Evolutionary conservation across 1,139 yeast genomes (phyloP).

Genomic region (Yamadazyma trypodendri): DNA sequence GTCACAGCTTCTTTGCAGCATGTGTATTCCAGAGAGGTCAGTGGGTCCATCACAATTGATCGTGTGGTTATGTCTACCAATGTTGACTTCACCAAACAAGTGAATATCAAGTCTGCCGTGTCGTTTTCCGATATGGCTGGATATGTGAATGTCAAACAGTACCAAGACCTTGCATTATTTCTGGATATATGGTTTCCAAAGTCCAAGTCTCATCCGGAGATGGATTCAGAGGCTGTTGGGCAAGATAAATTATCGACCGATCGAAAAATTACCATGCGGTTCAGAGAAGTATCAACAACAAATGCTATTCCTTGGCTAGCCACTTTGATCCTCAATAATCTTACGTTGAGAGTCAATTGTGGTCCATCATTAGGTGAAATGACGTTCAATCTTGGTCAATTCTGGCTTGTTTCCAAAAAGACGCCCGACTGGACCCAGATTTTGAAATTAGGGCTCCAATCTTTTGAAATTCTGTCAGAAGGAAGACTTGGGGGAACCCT

Average conservation of each 20-base stretch:
- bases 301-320: slow-evolving; percentile 76
- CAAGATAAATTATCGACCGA: slow-evolving; percentile 20
- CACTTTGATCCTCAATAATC: slow-evolving; percentile 53
- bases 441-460: slow-evolving; percentile 58
- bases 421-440: slow-evolving; percentile 72
- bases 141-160: slow-evolving; percentile 75
- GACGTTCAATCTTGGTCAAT: slow-evolving; percentile 49
- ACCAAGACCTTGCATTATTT: slow-evolving; percentile 82
- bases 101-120: slow-evolving; percentile 49
- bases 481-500: slow-evolving; percentile 81
- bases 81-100: slow-evolving; percentile 34
- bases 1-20: slow-evolving; percentile 79
- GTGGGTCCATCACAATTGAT: slow-evolving; percentile 70
- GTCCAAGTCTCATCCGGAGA: no score
- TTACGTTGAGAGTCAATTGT: slow-evolving; percentile 62
- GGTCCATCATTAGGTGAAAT: slow-evolving; percentile 82
- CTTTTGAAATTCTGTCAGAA: slow-evolving; percentile 51
- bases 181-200: slow-evolving; percentile 79
- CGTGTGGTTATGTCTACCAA: slow-evolving; percentile 42
- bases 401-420: slow-evolving; percentile 74
- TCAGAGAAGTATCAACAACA: slow-evolving; percentile 62
- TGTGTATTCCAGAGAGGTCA: slow-evolving; percentile 82
- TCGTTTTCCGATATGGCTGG: slow-evolving; percentile 57
- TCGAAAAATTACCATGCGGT: slow-evolving; percentile 49
- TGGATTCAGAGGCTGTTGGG: no score